Evolutionary conservation across 345 rosid genomes (phyloP), one percentile per base, ranked within the genome.

Genomic region (Angophora floribunda): DNA sequence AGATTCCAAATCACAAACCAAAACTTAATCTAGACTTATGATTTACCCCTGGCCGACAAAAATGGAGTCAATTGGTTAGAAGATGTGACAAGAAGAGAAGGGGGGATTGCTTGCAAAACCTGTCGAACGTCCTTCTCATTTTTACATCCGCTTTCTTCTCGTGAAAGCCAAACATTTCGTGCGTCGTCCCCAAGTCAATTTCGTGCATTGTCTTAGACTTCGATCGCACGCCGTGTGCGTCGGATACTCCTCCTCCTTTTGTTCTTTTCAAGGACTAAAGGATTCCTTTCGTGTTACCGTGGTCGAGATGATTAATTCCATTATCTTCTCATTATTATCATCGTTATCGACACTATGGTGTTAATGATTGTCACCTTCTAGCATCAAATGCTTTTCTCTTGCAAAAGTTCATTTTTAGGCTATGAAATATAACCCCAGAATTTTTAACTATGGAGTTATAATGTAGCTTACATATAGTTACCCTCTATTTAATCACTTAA

Each of bases 351-450:
- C 84, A 67, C 24, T 6, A 9, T 17, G 13, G 82, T 41, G 13
- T 70, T 36, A 75, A 75, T 6, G 19, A 9, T 41, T 12, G 28
- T 41, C 49, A 6, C 49, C 84, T 1, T 41, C 13, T 3, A 49
- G 26, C 47, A 36, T 36, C 47, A 6, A 9, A 70, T 17, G 14
- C 7, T 36, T 2, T 36, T 9, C 82, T 9, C 24, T 17, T 0
- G 1, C 82, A 19, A 36, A 32, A 44, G 14, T 41, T 41, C 28
- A 19, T 36, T 5, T 19, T 36, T 1, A 9, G 13, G 3, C 47
- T 0, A 11, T 7, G 49, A 36, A 36, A 10, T 10, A 5, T 17
- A 32, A 75, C 2, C 9, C 14, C 22, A 0, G 2, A 75, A 17
- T 10, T 19, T 9, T 19, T 5, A 2, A 19, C 36, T 75, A 19